Evolutionary conservation across 345 rosid genomes (phyloP).

Genomic region (Mangifera indica): DNA sequence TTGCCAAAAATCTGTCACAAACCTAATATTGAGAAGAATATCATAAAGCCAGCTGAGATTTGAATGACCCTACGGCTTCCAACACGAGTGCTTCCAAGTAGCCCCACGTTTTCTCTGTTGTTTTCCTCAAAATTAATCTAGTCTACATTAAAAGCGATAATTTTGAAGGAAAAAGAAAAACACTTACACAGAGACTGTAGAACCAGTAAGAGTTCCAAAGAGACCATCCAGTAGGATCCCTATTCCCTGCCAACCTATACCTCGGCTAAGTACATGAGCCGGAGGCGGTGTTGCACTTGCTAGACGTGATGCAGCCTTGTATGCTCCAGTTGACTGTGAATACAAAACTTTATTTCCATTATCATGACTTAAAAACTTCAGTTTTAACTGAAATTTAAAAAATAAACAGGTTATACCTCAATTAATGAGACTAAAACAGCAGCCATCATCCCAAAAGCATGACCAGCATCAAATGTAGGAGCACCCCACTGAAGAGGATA

Average conservation of each 20-base stretch:
- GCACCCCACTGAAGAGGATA: conserved; percentile 99
- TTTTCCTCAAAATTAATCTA: conserved; percentile 19
- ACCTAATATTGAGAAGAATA: conserved; percentile 94
- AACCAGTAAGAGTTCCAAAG: conserved; percentile 84
- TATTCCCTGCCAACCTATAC: conserved; percentile 99
- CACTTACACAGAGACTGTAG: conserved; percentile 80
- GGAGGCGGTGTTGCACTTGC: conserved; percentile 99
- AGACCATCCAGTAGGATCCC: conserved; percentile 85
- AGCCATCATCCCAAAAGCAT: conserved; percentile 98
- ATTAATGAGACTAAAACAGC: conserved; percentile 87
- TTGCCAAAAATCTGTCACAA: conserved; percentile 18
- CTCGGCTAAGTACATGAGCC: conserved; percentile 97
- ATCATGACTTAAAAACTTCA: conserved; percentile 3
- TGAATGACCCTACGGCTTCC: conserved; percentile 97
- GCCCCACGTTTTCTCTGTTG: conserved; percentile 89
- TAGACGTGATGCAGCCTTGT: conserved; percentile 93
- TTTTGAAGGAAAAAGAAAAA: conserved; percentile 8
- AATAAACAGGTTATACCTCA: conserved; percentile 54
- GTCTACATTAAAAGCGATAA: conserved; percentile 10
- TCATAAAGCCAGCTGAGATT: conserved; percentile 97
- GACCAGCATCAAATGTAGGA: conserved; percentile 96
- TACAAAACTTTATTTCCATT: conserved; percentile 9
- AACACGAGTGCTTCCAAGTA: conserved; percentile 93
- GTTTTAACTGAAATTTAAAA: background rate
- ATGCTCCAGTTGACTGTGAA: conserved; percentile 87